These are phyloP conservation scores for Colletotrichum sp. DNA, from an alignment of 2,329 filamentous ascomycete species.

Conservation along the genomic window DNA sequence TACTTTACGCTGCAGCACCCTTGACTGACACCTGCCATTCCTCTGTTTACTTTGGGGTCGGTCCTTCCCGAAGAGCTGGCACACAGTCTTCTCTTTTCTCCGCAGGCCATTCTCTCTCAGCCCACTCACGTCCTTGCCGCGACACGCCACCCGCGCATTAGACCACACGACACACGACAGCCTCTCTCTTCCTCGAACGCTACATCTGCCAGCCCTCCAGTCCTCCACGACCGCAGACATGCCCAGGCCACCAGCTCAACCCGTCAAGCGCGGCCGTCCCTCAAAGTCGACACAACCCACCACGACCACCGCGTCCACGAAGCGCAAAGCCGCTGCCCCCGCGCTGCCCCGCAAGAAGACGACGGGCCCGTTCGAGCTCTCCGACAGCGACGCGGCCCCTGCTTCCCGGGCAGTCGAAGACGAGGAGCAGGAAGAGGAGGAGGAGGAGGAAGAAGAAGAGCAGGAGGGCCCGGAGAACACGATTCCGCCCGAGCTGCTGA, in stretches of 20 bases:
- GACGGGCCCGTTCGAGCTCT: constrained; percentile 38
- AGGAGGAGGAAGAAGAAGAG: constrained; percentile 29
- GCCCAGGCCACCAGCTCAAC: constrained; percentile 41
- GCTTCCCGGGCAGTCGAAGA: constrained; percentile 23
- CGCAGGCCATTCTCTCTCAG: neutral
- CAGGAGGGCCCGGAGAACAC: constrained; percentile 45
- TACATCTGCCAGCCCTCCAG: neutral
- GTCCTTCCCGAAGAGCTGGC: neutral
- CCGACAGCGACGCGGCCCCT: constrained; percentile 30
- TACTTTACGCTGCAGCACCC: neutral
- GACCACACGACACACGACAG: neutral
- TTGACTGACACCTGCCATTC: constrained; percentile 1
- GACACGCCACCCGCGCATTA: neutral
- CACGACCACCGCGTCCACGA: neutral
- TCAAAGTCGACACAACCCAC: constrained; percentile 19
- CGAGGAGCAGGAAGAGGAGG: constrained; percentile 22
- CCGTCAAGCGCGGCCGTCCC: constrained; percentile 40
- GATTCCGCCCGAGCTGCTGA: constrained; percentile 77
- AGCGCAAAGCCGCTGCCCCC: constrained; percentile 28
- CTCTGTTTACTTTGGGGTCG: neutral
- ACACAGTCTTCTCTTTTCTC: neutral
- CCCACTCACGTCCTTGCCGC: neutral
- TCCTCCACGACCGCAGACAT: constrained; percentile 25
- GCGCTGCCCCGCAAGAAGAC: constrained; percentile 25
- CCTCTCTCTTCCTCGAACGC: neutral